Conservation (phyloP, 1,284 basidiomycete species). For the Leccinum subatratum region DNA sequence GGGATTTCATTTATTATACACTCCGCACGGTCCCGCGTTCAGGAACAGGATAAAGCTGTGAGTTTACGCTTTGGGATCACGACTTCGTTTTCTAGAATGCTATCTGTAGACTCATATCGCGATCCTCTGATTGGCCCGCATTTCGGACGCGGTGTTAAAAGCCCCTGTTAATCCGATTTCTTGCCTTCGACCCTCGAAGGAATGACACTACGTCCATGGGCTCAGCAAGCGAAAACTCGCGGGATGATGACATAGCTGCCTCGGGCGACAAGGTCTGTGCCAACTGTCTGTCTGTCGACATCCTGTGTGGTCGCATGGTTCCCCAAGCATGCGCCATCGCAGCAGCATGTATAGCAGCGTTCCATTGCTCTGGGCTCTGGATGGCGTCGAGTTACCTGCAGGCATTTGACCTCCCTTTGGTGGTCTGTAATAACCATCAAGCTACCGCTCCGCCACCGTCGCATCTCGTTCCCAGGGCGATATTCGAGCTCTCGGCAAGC, state of each 20-base stretch:
- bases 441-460: slow-evolving; percentile 21
- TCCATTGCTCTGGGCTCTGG: slow-evolving; percentile 16
- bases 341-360: slow-evolving; percentile 14
- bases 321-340: slow-evolving; percentile 8
- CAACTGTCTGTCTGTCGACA: slow-evolving; percentile 3
- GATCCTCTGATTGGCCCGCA: slow-evolving; percentile 16
- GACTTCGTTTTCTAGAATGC: slow-evolving; percentile 18
- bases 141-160: slow-evolving; percentile 15
- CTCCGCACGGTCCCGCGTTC: slow-evolving; percentile 17
- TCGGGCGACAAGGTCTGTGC: neutral
- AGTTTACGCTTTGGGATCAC: slow-evolving; percentile 6
- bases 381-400: slow-evolving; percentile 17
- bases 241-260: slow-evolving; percentile 5
- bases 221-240: slow-evolving; percentile 7
- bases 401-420: slow-evolving; percentile 3
- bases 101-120: slow-evolving; percentile 19
- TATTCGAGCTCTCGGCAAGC: neutral
- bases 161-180: slow-evolving; percentile 5
- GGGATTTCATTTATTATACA: slow-evolving; percentile 11
- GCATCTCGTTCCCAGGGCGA: slow-evolving; percentile 5
- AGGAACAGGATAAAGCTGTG: slow-evolving; percentile 19
- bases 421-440: slow-evolving; percentile 21
- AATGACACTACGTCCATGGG: slow-evolving; percentile 4
- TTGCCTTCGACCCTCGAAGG: slow-evolving; percentile 8
- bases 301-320: slow-evolving; percentile 16